phyloP scores from a whole-genome alignment of 2,329 filamentous ascomycete species.

The Exophiala oligosperma region DNA sequence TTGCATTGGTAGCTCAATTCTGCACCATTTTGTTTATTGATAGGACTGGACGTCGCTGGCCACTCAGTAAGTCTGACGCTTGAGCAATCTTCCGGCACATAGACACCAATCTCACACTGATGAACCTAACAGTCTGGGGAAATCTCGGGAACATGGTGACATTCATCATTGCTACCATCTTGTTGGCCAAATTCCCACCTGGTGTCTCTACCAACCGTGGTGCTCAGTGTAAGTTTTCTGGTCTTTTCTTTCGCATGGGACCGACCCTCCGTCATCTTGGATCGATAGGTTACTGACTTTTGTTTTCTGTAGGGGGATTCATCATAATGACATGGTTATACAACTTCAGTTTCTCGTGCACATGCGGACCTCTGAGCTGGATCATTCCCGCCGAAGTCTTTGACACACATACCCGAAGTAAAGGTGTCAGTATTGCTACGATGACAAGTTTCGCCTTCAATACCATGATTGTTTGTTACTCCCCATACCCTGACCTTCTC shows the following conservation, averaged over 20 bases:
- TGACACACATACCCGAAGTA: conserved; percentile 71
- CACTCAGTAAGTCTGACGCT: conserved; percentile 49
- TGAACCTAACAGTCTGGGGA: conserved; percentile 49
- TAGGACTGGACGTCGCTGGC: conserved; percentile 68
- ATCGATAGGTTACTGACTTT: too few relatives aligned
- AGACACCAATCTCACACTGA: too few relatives aligned
- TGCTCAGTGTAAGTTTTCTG: conserved; percentile 48
- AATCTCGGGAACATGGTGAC: conserved; percentile 70
- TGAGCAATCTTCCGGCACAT: too few relatives aligned
- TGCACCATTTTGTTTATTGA: conserved; percentile 68
- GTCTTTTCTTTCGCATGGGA: too few relatives aligned
- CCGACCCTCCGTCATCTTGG: too few relatives aligned
- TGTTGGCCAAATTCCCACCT: conserved; percentile 63
- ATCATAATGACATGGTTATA: conserved; percentile 77
- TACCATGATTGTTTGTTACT: conserved; percentile 61
- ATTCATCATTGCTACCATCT: conserved; percentile 66
- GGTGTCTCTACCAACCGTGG: conserved; percentile 50
- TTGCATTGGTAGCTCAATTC: conserved; percentile 68
- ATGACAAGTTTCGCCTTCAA: conserved; percentile 75
- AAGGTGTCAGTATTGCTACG: conserved; percentile 72
- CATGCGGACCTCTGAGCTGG: conserved; percentile 68
- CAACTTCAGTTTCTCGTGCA: conserved; percentile 73
- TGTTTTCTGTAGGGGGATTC: conserved; percentile 57
- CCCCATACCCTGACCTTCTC: background rate
- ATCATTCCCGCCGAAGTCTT: conserved; percentile 67